Base-by-base conservation (phyloP, 2,329 filamentous ascomycete species). In the Colletotrichum somersetense region DNA sequence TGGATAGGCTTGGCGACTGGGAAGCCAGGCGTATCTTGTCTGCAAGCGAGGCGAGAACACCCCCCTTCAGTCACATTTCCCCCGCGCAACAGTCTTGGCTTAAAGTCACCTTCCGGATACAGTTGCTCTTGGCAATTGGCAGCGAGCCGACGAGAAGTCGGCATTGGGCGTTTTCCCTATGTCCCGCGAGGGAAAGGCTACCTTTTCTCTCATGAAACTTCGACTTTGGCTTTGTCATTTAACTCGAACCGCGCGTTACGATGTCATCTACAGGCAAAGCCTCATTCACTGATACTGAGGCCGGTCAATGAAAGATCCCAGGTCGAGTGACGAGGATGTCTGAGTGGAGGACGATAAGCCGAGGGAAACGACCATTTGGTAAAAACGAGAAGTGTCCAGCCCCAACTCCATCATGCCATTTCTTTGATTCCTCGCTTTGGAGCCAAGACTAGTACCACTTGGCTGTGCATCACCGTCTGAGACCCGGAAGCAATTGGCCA, bases 21-120 rank as follows among this genome's bases (percentile, higher is more conserved):
- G 44, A 40, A 40, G 6, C 56, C 56, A 16, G 55, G 55, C 44
- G 52, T 66, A 6, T 26, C n/a, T 38, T 38, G 26, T 7, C 44
- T 44, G 62, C 67, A 30, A 52, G 53, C 18, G 7, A 58, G 44
- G 16, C 44, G 33, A 35, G 26, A 23, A 50, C 33, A 38, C 33
- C 53, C 67, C 18, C 10, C 42, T 42, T 69, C 61, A 56, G 40
- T 42, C 10, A 11, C 38, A 23, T 46, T 71, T 71, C 11, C 63
- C 63, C 67, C 63, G 48, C 67, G 40, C 67, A 44, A 44, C n/a
- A 18, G 26, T 61, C 67, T 71, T 67, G 67, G 67, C 67, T 35
- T 44, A 62, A 67, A 56, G 63, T 67, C 56, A 71, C 63, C 63
- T 71, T 67, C 67, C 67, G 56, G 46, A 67, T 61, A 33, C 40